phyloP scores from a whole-genome alignment of 371 early-diverging fungal genomes.

The Rhizopus delemar region DNA sequence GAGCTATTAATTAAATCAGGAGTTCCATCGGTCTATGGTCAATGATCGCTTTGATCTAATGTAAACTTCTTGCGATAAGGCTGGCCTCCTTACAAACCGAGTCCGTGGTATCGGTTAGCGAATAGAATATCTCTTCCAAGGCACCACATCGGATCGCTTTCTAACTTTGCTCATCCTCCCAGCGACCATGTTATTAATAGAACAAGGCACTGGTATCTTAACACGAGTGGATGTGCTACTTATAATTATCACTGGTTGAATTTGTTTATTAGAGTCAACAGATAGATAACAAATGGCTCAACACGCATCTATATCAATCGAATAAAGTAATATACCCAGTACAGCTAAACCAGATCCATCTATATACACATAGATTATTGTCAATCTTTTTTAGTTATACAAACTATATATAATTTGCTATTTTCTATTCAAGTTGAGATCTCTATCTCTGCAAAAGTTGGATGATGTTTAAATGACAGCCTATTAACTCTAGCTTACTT shows the following conservation, averaged over 20 bases:
- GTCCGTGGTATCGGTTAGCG: slow-evolving; percentile 87
- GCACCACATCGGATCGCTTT: slow-evolving; percentile 90
- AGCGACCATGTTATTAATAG: slow-evolving; percentile 99
- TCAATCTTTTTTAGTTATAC: not conserved
- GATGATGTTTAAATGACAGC: slow-evolving; percentile 92
- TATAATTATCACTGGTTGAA: slow-evolving; percentile 94
- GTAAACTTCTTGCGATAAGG: slow-evolving; percentile 98
- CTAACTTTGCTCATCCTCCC: slow-evolving; percentile 99
- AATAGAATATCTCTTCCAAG: slow-evolving; percentile 75
- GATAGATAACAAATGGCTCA: slow-evolving; percentile 99
- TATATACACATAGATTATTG: not conserved
- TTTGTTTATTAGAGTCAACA: slow-evolving; percentile 93
- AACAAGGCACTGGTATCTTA: slow-evolving; percentile 97
- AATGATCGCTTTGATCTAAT: slow-evolving; percentile 95
- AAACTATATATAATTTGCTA: slow-evolving; percentile 42
- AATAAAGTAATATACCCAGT: slow-evolving; percentile 86
- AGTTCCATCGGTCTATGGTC: slow-evolving; percentile 93
- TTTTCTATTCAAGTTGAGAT: slow-evolving; percentile 89
- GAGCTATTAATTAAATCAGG: slow-evolving; percentile 83
- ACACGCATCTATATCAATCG: slow-evolving; percentile 95
- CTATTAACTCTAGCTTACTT: slow-evolving; percentile 54
- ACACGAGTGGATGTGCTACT: slow-evolving; percentile 83
- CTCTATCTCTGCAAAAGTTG: slow-evolving; percentile 99
- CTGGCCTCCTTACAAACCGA: slow-evolving; percentile 99
- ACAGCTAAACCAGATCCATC: slow-evolving; percentile 78